phyloP scores from a whole-genome alignment of 225 moss, liverwort and hornwort species.

The Takakia lepidozioides region DNA sequence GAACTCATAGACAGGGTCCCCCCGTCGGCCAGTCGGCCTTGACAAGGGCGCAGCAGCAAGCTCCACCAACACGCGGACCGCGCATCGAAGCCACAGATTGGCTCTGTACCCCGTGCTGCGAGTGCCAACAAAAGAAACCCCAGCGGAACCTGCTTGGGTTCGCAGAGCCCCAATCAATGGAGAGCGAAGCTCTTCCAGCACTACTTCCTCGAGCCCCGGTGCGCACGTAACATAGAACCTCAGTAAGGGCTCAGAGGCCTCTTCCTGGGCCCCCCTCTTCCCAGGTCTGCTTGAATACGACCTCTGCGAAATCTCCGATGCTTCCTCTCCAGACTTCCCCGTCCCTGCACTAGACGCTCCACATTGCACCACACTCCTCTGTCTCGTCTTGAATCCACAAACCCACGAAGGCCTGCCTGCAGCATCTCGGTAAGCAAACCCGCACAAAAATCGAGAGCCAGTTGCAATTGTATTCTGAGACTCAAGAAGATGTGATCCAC shows the following conservation, averaged over 20 bases:
- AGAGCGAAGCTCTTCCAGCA: conserved; percentile 71
- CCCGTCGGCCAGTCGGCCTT: conserved; percentile 10
- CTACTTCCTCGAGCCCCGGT: conserved; percentile 78
- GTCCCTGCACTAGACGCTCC: not conserved
- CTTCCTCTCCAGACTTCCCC: conserved; percentile 1
- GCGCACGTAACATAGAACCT: conserved; percentile 76
- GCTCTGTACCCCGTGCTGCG: conserved; percentile 52
- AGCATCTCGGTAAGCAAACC: too few species aligned
- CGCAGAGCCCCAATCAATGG: conserved; percentile 50
- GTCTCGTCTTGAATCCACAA: too few species aligned
- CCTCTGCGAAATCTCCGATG: conserved; percentile 16
- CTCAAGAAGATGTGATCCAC: too few species aligned
- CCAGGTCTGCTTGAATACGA: conserved; percentile 16
- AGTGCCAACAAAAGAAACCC: conserved; percentile 67
- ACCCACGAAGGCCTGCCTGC: too few species aligned
- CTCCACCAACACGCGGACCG: conserved; percentile 69
- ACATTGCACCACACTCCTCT: not conserved
- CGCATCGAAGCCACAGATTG: conserved; percentile 72
- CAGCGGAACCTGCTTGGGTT: conserved; percentile 71
- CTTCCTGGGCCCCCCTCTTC: conserved; percentile 1
- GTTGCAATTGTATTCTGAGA: too few species aligned
- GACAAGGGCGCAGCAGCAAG: conserved; percentile 66
- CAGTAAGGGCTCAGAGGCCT: conserved; percentile 12
- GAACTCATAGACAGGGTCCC: conserved; percentile 75
- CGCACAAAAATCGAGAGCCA: too few species aligned